Evolutionary conservation across 2,329 filamentous ascomycete genomes (phyloP), one percentile per base, ranked within the genome.

Genomic region (Acarospora socialis): DNA sequence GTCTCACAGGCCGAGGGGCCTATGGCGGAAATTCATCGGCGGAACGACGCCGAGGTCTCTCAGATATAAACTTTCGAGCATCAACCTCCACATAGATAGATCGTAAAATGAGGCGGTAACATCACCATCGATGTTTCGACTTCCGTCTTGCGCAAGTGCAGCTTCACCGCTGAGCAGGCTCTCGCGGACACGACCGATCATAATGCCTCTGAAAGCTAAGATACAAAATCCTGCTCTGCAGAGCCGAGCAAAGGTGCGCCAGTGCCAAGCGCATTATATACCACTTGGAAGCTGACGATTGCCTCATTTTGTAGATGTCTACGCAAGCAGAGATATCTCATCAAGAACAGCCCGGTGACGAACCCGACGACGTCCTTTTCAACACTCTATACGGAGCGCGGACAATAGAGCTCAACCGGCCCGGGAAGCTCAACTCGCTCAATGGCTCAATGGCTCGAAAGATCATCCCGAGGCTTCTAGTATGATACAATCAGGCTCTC

Each of bases 371-470:
- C 70, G 90, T 98, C 44, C 66, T 93, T 38, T 98, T 98, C 68
- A 75, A 74, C 57, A 83, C 74, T 51, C 68, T 79, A 47, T 93
- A 90, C 57, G 90, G 90, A 42, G 70, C 95, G 30, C 81, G 90
- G 41, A 84, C 79, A 45, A 77, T 98, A 50, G 80, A 93, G 61
- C 79, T 98, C 45, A 98, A 98, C 64, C 77, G 90, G 37, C 90
- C 87, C 4, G 68, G 71, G 51, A 93, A 94, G 63, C 70, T 84
- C 54, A 95, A 98, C 60, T 80, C 87, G 16, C 73, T 98, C 44
- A 86, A 92, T 55, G 81, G 68, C 32, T 94, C 86, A 36, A 98
- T 98, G 92, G 81, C 79, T 41, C 73, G 81, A 48, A 95, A 98
- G 63, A 95, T 98, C 46, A 64, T 84, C 28, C 86, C 87, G 14